Conservation (phyloP, 805 yeast species). For the Metschnikowia lochheadii region DNA sequence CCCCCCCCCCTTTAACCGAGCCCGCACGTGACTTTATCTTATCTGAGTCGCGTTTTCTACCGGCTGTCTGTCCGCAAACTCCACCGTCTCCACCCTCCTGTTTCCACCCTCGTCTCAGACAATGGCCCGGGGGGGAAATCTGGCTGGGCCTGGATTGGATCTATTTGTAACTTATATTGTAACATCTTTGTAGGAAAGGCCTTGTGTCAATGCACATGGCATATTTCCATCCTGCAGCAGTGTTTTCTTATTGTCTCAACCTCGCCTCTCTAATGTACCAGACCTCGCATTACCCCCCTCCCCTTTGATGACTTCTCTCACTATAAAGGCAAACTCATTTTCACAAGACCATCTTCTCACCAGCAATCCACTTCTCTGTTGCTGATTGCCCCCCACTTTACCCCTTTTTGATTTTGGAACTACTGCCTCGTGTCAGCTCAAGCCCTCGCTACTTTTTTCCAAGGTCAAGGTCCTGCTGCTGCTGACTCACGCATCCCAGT, state of each 20-base stretch:
- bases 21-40: slow-evolving; percentile 20
- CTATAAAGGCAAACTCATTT: background rate
- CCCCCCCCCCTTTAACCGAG: too few relatives aligned
- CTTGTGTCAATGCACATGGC: background rate
- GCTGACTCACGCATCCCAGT: slow-evolving; percentile 1
- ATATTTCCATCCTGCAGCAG: background rate
- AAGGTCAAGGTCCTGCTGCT: background rate
- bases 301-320: slow-evolving; percentile 2
- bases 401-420: background rate
- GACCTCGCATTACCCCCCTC: slow-evolving; percentile 5
- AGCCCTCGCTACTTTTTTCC: background rate
- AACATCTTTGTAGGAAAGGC: background rate
- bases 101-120: too few relatives aligned
- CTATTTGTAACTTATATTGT: background rate
- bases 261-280: slow-evolving; percentile 4
- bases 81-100: too few relatives aligned
- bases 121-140: background rate
- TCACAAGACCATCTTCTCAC: slow-evolving; percentile 1
- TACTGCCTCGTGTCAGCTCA: background rate
- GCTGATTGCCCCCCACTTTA: background rate
- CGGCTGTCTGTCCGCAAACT: background rate
- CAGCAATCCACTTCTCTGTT: background rate
- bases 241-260: slow-evolving; percentile 2
- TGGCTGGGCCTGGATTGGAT: background rate
- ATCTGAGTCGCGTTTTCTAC: slow-evolving; percentile 8